A percentile compares a stretch with the other conserved stretches of the same genome.
These are phyloP conservation scores for Barbarea vulgaris DNA, from an alignment of 345 rosid species.

Conservation along the genomic window DNA sequence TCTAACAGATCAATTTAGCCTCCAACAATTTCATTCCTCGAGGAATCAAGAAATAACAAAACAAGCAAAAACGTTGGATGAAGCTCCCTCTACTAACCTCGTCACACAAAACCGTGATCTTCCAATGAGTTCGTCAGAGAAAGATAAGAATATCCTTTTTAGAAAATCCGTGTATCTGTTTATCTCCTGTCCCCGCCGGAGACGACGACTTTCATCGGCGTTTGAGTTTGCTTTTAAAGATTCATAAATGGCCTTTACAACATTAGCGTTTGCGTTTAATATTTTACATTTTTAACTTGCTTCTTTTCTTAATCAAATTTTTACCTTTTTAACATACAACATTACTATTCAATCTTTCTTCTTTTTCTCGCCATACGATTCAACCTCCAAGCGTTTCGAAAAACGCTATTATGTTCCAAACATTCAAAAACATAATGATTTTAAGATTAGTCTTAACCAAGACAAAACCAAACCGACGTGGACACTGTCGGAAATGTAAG, in stretches of 20 bases:
- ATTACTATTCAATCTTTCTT: too few species aligned
- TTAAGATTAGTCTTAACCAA: background rate
- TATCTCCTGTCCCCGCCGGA: background rate
- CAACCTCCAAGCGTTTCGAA: background rate
- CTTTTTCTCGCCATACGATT: too few species aligned
- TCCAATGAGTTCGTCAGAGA: background rate
- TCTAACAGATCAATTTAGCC: conserved; percentile 8
- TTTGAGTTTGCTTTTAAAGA: background rate
- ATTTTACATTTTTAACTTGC: background rate
- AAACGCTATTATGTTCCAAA: background rate
- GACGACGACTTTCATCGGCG: conserved; percentile 18
- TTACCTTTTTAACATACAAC: background rate
- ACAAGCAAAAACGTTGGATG: background rate
- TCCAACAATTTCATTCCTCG: background rate
- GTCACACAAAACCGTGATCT: background rate
- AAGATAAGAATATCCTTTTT: conserved; percentile 4
- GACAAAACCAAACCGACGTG: background rate
- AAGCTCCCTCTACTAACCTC: conserved; percentile 31
- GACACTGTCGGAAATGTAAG: background rate
- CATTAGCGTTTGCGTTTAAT: background rate
- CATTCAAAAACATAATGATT: background rate
- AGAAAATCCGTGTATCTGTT: background rate
- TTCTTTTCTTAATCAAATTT: background rate
- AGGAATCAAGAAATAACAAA: too few species aligned
- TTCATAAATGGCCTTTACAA: background rate